Evolutionary conservation across 495 filamentous ascomycete genomes (phyloP).

Genomic region (Penicillium manginii): DNA sequence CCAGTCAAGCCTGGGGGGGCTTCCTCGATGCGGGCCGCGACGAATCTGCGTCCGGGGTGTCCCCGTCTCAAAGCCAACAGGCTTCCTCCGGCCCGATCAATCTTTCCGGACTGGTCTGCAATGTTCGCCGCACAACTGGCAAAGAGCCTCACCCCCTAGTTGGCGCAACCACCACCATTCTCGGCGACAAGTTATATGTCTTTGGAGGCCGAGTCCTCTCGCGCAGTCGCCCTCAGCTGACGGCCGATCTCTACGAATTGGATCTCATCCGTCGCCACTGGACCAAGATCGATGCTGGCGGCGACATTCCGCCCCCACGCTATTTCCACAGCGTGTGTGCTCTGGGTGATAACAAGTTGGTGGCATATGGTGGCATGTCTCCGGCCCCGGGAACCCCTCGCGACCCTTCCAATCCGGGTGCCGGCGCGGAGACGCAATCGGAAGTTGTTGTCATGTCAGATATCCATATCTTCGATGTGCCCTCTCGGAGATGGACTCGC

Average conservation of each 20-base stretch:
- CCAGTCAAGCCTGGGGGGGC: conserved; percentile 46
- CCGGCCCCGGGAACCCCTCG: conserved; percentile 60
- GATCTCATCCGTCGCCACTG: conserved; percentile 91
- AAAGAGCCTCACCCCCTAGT: conserved; percentile 89
- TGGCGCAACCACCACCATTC: conserved; percentile 90
- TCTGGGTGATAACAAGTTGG: conserved; percentile 91
- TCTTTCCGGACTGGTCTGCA: conserved; percentile 88
- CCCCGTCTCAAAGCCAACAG: conserved; percentile 37
- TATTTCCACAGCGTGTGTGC: conserved; percentile 97
- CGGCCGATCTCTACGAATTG: conserved; percentile 87
- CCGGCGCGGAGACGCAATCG: conserved; percentile 67
- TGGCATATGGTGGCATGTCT: conserved; percentile 98
- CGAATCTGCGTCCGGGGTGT: conserved; percentile 36
- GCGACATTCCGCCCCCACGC: conserved; percentile 84
- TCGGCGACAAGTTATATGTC: conserved; percentile 94
- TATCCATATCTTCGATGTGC: conserved; percentile 95
- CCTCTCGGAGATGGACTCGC: conserved; percentile 80
- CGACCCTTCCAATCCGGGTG: conserved; percentile 44
- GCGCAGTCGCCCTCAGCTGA: conserved; percentile 77
- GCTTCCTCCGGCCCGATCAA: conserved; percentile 58
- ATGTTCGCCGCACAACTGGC: conserved; percentile 89
- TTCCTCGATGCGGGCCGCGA: conserved; percentile 40
- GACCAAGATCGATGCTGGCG: conserved; percentile 81
- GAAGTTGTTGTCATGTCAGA: conserved; percentile 98
- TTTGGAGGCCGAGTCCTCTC: conserved; percentile 92